These are phyloP conservation scores for Trichosporon coremiiforme DNA, from an alignment of 1,284 basidiomycete genomes.

Conservation along the genomic window DNA sequence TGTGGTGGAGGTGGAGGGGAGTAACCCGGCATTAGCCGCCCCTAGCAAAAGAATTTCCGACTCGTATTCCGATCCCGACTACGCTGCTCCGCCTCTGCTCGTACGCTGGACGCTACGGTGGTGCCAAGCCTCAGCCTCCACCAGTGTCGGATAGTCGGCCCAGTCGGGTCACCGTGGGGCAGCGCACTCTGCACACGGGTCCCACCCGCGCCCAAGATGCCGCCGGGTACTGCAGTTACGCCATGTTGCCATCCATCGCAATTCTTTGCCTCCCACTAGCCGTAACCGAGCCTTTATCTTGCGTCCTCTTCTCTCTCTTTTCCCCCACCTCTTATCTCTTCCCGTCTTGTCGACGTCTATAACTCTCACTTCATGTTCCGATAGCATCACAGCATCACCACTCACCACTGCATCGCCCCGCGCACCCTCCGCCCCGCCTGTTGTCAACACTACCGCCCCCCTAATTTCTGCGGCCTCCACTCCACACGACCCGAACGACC, in stretches of 20 bases:
- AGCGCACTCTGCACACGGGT: not conserved
- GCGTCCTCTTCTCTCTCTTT: not conserved
- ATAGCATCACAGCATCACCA: slow-evolving; percentile 1
- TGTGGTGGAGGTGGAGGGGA: not conserved
- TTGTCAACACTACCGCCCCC: not conserved
- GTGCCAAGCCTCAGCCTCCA: not conserved
- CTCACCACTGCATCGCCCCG: not conserved
- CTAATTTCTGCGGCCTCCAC: not conserved
- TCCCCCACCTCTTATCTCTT: not conserved
- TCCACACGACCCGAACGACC: slow-evolving; percentile 4
- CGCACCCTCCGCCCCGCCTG: not conserved
- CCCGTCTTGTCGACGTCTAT: not conserved
- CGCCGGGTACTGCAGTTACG: slow-evolving; percentile 1
- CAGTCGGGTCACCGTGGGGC: slow-evolving; percentile 16
- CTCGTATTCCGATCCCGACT: slow-evolving; percentile 14
- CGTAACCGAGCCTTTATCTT: not conserved
- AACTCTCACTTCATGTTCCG: not conserved
- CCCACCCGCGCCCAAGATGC: not conserved
- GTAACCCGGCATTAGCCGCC: slow-evolving; percentile 9
- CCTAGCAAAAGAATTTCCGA: slow-evolving; percentile 11
- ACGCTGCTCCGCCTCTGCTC: not conserved
- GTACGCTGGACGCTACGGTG: not conserved
- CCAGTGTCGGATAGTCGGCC: not conserved
- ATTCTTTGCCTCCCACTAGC: not conserved
- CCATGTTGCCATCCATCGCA: slow-evolving; percentile 18